These are phyloP conservation scores for Globisporangium heterothallicum DNA, from an alignment of 352 stramenopile genomes.

Conservation along the genomic window DNA sequence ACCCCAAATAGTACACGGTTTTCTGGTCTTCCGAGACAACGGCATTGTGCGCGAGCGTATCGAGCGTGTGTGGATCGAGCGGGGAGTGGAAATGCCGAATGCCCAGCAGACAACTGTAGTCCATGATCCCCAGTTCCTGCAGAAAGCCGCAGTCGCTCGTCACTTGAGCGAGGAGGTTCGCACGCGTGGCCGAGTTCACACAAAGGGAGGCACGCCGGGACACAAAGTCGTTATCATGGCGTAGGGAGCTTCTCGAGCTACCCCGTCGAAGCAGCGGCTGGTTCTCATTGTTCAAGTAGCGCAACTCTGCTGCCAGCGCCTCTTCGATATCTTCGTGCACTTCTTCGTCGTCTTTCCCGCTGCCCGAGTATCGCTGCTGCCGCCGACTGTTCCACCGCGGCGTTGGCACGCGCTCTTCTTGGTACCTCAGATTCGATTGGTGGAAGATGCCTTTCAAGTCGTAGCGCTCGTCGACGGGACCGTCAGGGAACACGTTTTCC, in stretches of 20 bases:
- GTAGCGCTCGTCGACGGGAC: constrained; percentile 73
- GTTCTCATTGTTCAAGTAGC: constrained; percentile 33
- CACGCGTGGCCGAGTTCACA: constrained; percentile 65
- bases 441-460: constrained; percentile 83
- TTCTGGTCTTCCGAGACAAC: constrained; percentile 68
- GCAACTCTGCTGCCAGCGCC: constrained; percentile 26
- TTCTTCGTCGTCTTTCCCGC: constrained; percentile 4
- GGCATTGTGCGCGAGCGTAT: constrained; percentile 65
- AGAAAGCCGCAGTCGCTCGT: constrained; percentile 82
- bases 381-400: constrained; percentile 25
- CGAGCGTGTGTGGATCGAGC: constrained; percentile 42
- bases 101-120: constrained; percentile 81
- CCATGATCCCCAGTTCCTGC: constrained; percentile 84
- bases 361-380: not conserved
- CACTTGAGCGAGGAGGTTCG: constrained; percentile 73
- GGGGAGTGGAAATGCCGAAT: constrained; percentile 53
- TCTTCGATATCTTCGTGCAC: constrained; percentile 20
- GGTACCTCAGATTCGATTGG: constrained; percentile 44
- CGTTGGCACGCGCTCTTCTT: constrained; percentile 31
- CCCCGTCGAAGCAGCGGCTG: constrained; percentile 50
- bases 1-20: constrained; percentile 79
- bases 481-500: constrained; percentile 82
- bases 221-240: constrained; percentile 81
- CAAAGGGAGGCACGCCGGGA: constrained; percentile 52
- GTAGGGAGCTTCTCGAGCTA: constrained; percentile 52